Conservation (phyloP, 2,329 filamentous ascomycete genomes). For the Monilinia fructigena region DNA sequence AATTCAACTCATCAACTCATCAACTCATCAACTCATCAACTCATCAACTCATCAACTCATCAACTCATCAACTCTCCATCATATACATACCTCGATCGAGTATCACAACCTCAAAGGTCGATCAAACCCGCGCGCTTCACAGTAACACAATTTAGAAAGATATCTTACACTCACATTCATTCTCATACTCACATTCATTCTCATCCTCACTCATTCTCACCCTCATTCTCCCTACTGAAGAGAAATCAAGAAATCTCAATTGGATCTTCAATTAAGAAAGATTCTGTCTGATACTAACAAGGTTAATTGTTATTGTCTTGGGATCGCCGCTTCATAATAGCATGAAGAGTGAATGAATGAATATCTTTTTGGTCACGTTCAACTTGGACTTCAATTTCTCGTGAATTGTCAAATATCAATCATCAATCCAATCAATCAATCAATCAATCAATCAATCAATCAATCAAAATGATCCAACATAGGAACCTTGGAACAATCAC, state of each 20-base stretch:
- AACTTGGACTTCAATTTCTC: neutral
- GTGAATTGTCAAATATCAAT: too few species aligned
- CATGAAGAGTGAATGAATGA: neutral
- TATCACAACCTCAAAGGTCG: neutral
- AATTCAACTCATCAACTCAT: too few species aligned
- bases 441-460: neutral
- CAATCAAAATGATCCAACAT: slow-evolving; percentile 9
- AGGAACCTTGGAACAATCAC: neutral
- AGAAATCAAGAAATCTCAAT: neutral
- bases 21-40: too few species aligned
- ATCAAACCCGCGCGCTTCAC: slow-evolving; percentile 21
- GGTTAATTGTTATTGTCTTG: neutral
- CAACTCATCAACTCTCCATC: too few species aligned
- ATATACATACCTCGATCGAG: too few species aligned
- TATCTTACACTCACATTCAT: neutral
- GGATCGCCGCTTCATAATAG: neutral
- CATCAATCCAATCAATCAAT: neutral
- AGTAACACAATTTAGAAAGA: neutral
- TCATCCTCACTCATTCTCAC: too few species aligned
- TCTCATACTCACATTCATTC: too few species aligned
- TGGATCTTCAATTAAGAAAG: slow-evolving; percentile 2
- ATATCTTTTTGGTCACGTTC: neutral
- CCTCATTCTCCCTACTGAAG: neutral
- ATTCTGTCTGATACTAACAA: neutral
- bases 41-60: too few species aligned